Percentiles rank a stretch among this genome's conserved stretches.
phyloP scores from a whole-genome alignment of 1,284 basidiomycete species.

The Ceratobasidium sp. region DNA sequence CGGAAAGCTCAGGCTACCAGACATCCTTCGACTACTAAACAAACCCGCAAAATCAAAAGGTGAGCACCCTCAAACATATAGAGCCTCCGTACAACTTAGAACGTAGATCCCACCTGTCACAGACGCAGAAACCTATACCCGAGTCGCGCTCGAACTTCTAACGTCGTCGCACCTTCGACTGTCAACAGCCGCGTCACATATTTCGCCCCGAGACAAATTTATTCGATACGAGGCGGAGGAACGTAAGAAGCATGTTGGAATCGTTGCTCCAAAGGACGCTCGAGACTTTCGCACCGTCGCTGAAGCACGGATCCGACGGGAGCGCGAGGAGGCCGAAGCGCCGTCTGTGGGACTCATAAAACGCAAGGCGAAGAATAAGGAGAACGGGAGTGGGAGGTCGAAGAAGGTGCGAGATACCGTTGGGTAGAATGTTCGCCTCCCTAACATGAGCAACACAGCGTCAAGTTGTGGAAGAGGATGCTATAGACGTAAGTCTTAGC shows the following conservation, averaged over 20 bases:
- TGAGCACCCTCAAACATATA: conserved; percentile 53
- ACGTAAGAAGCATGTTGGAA: conserved; percentile 65
- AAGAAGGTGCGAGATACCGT: conserved; percentile 33
- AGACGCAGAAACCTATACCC: conserved; percentile 69
- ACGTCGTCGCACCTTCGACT: conserved; percentile 76
- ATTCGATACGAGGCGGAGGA: conserved; percentile 81
- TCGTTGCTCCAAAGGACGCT: conserved; percentile 81
- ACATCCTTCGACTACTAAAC: conserved; percentile 72
- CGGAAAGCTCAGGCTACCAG: conserved; percentile 85
- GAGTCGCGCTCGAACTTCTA: conserved; percentile 75
- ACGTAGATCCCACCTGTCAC: conserved; percentile 27
- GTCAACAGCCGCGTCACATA: conserved; percentile 76
- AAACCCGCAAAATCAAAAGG: conserved; percentile 69
- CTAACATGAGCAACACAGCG: conserved; percentile 59
- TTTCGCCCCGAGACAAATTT: conserved; percentile 79
- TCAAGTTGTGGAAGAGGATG: conserved; percentile 69
- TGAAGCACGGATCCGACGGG: conserved; percentile 70
- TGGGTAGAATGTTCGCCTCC: neutral
- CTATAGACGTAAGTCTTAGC: conserved; percentile 71
- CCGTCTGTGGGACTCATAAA: conserved; percentile 54
- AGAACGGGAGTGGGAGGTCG: conserved; percentile 36
- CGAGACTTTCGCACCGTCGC: conserved; percentile 76
- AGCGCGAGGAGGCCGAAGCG: conserved; percentile 78
- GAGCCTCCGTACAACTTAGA: neutral
- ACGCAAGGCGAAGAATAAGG: conserved; percentile 36